Conservation (phyloP, 306 rosid genomes). For the Fagus sylvatica region DNA sequence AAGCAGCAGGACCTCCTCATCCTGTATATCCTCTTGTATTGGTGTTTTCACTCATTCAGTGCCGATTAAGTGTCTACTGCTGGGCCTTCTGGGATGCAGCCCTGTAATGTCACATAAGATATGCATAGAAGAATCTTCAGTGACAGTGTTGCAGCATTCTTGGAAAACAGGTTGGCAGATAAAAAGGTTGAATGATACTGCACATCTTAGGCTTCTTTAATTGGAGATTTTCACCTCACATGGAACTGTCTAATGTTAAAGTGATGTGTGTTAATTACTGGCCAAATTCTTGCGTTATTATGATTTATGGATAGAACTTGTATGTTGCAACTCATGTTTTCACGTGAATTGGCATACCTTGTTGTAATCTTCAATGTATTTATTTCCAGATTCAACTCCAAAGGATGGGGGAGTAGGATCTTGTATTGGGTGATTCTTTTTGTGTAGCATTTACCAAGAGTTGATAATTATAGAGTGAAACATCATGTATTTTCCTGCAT, state of each 20-base stretch:
- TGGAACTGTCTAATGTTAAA: neutral
- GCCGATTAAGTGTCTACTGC: conserved; percentile 88
- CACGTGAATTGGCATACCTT: conserved; percentile 31
- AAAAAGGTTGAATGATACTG: conserved; percentile 80
- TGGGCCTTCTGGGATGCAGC: conserved; percentile 91
- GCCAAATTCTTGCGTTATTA: conserved; percentile 15
- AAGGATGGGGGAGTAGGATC: conserved; percentile 39
- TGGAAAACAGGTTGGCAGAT: conserved; percentile 97
- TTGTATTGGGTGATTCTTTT: conserved; percentile 50
- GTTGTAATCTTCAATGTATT: conserved; percentile 50
- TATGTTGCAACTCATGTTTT: conserved; percentile 12
- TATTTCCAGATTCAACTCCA: conserved; percentile 44
- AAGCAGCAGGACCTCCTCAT: conserved; percentile 54
- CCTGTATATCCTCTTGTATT: conserved; percentile 54
- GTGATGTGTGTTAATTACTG: conserved; percentile 15
- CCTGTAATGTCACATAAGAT: conserved; percentile 76
- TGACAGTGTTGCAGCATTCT: conserved; percentile 94
- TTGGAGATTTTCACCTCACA: neutral
- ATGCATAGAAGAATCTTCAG: conserved; percentile 91
- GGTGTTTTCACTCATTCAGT: conserved; percentile 87
- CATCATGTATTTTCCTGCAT: conserved; percentile 16
- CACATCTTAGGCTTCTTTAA: conserved; percentile 94
- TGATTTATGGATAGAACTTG: conserved; percentile 10
- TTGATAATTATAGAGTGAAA: conserved; percentile 21
- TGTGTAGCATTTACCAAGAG: conserved; percentile 42